Percentiles rank a stretch among this genome's conserved stretches.
phyloP scores from a whole-genome alignment of 2,329 filamentous ascomycete species.

The Penicillium sp. region DNA sequence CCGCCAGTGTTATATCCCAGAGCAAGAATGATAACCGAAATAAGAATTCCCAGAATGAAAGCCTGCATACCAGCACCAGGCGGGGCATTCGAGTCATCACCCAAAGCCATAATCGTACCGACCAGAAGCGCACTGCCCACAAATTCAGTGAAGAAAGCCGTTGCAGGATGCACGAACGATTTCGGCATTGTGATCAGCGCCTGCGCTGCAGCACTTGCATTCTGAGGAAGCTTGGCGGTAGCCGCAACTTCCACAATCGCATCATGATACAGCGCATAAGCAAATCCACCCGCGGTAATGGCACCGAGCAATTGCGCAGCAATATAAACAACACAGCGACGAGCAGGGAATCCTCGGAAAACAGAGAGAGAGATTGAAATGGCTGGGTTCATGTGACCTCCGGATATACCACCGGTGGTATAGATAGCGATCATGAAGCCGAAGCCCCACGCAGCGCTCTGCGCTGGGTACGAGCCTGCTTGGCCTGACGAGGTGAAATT shows the following conservation, averaged over 20 bases:
- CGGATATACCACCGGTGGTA: slow-evolving; percentile 48
- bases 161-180: slow-evolving; percentile 23
- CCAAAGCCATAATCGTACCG: slow-evolving; percentile 37
- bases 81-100: slow-evolving; percentile 47
- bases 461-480: slow-evolving; percentile 25
- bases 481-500: slow-evolving; percentile 22
- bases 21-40: slow-evolving; percentile 15
- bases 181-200: slow-evolving; percentile 33
- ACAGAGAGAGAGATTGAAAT: slow-evolving; percentile 41
- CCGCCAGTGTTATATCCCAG: slow-evolving; percentile 41
- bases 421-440: slow-evolving; percentile 46
- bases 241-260: slow-evolving; percentile 30
- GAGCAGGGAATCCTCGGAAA: slow-evolving; percentile 38
- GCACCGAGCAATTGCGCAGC: slow-evolving; percentile 38
- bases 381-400: slow-evolving; percentile 52
- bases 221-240: slow-evolving; percentile 18
- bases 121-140: slow-evolving; percentile 34
- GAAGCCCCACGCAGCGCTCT: slow-evolving; percentile 30
- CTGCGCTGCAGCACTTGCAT: slow-evolving; percentile 14
- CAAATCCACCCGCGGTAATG: slow-evolving; percentile 35
- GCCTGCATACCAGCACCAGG: slow-evolving; percentile 46
- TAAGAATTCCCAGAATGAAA: slow-evolving; percentile 26
- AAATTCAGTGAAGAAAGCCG: slow-evolving; percentile 43
- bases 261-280: slow-evolving; percentile 40
- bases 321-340: slow-evolving; percentile 30